Conservation (phyloP, 108 stramenopile genomes). For the Conticribra weissflogii region DNA sequence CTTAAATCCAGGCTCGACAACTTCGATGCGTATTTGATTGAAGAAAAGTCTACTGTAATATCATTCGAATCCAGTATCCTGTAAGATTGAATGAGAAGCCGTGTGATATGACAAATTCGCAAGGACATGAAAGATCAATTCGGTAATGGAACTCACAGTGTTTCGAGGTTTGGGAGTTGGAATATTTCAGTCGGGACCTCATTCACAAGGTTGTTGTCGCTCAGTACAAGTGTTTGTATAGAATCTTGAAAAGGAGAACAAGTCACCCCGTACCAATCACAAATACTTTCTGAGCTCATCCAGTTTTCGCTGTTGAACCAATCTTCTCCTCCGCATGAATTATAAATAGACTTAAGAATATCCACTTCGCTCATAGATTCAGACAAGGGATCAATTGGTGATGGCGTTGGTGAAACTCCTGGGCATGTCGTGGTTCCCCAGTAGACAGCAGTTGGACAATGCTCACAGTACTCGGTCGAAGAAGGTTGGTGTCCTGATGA, state of each 20-base stretch:
- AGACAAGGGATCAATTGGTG: slow-evolving; percentile 8
- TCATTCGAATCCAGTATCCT: slow-evolving; percentile 69
- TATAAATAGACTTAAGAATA: slow-evolving; percentile 52
- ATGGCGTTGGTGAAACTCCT: slow-evolving; percentile 23
- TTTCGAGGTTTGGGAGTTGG: slow-evolving; percentile 58
- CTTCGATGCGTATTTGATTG: slow-evolving; percentile 59
- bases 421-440: slow-evolving; percentile 61
- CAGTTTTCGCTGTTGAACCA: slow-evolving; percentile 64
- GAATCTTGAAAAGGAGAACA: slow-evolving; percentile 45
- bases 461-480: slow-evolving; percentile 32
- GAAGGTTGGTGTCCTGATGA: slow-evolving; percentile 51
- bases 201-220: slow-evolving; percentile 68
- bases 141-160: slow-evolving; percentile 63
- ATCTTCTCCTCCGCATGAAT: slow-evolving; percentile 56
- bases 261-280: slow-evolving; percentile 69
- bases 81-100: neutral
- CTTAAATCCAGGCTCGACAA: slow-evolving; percentile 60
- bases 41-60: slow-evolving; percentile 62
- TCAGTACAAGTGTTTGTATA: slow-evolving; percentile 64
- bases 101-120: too few species aligned
- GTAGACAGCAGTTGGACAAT: slow-evolving; percentile 49
- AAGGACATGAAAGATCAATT: too few species aligned
- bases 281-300: slow-evolving; percentile 57
- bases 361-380: slow-evolving; percentile 40
- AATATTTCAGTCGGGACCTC: slow-evolving; percentile 64